A percentile compares a stretch with the other conserved stretches of the same genome.
Evolutionary conservation across 2,329 filamentous ascomycete genomes (phyloP).

Genomic region (Nigrospora oryzae): DNA sequence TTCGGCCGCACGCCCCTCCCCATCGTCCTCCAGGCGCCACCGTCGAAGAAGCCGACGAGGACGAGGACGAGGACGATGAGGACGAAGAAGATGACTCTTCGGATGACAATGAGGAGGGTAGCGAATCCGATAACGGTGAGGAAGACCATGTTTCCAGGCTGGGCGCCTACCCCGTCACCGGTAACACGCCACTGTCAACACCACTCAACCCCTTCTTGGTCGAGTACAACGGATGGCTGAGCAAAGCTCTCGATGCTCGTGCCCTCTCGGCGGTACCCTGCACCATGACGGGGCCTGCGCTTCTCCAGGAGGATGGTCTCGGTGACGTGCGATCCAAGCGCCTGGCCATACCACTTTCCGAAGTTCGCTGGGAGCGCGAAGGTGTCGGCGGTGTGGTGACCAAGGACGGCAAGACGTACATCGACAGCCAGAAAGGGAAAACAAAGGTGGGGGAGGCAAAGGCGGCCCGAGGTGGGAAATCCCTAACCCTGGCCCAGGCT

Average conservation of each 20-base stretch:
- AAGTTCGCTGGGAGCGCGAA: constrained; percentile 81
- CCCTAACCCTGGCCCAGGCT: constrained; percentile 58
- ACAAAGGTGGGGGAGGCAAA: constrained; percentile 28
- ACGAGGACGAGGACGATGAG: constrained; percentile 23
- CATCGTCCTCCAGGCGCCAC: constrained; percentile 17
- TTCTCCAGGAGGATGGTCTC: constrained; percentile 73
- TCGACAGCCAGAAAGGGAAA: constrained; percentile 41
- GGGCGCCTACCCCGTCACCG: constrained; percentile 74
- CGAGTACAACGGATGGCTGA: constrained; percentile 78
- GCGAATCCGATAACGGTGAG: constrained; percentile 39
- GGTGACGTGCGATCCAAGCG: constrained; percentile 64
- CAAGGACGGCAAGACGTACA: constrained; percentile 51
- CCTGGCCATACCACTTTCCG: constrained; percentile 77
- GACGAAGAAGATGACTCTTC: constrained; percentile 57
- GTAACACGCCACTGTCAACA: constrained; percentile 72
- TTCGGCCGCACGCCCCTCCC: constrained; percentile 66
- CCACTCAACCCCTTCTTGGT: constrained; percentile 75
- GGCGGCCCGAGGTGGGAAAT: constrained; percentile 31
- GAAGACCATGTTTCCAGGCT: constrained; percentile 57
- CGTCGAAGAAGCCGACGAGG: constrained; percentile 6
- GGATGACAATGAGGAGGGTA: constrained; percentile 11
- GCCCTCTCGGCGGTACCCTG: constrained; percentile 70
- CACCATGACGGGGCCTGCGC: constrained; percentile 63
- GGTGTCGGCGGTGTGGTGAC: constrained; percentile 55
- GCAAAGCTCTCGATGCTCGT: constrained; percentile 63